A percentile compares a stretch with the other conserved stretches of the same genome.
These are phyloP conservation scores for Hordeum vulgare DNA, from an alignment of 176 grass and related monocot genomes.

Conservation along the genomic window MorexV3_pseudomolecules_assembly NC_058522.1:518600197-518600696, in stretches of 20 bases:
- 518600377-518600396: no score
- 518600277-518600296: neutral
- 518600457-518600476: neutral
- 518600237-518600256: neutral
- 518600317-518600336: neutral
- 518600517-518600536: neutral
- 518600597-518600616: no score
- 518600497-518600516: neutral
- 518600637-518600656: no score
- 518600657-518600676: no score
- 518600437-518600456: neutral
- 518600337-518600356: neutral
- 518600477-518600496: neutral
- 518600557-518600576: no score
- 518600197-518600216: neutral
- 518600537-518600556: no score
- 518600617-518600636: no score
- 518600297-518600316: constrained; percentile 9
- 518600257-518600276: neutral
- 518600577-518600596: no score
- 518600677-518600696: no score
- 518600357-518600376: neutral
- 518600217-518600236: neutral
- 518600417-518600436: neutral
- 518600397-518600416: neutral